Base-by-base conservation (phyloP, 2,329 filamentous ascomycete genomes). In the Colletotrichum tropicicola region DNA sequence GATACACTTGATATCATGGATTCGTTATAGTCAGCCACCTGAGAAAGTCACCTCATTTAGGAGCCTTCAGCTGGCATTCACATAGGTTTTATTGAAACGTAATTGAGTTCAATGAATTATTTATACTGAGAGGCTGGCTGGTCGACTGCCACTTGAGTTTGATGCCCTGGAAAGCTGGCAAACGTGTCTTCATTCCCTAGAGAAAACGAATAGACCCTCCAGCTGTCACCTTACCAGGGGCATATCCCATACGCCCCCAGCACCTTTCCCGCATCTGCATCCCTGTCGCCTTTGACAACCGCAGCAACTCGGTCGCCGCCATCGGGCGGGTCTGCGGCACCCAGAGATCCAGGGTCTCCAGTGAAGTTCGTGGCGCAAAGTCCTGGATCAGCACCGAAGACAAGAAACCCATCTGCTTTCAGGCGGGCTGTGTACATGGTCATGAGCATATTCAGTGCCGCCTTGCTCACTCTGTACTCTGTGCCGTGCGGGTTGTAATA, bases 361-460 rank as follows among this genome's bases (percentile, higher is more conserved):
- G 52, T 55, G 12, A 55, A 55, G 23, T 55, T 43, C n/a, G 41
- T 57, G 15, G 53, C 53, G 41, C 53, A 57, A 13, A 57, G 41
- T 6, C 53, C 53, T 5, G 53, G 53, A 37, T 57, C 53, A 7
- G 41, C 53, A 13, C 53, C 53, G 19, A 45, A 25, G 6, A 57
- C 41, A 5, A 57, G 39, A 7, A 47, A 37, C 1, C 41, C 37
- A 15, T 47, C 43, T 9, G 43, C 15, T 4, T 72, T 67, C 35
- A 81, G 37, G 10, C 72, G 70, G 1, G 72, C 65, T 2, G 68
- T 71, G 52, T 76, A 80, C 43, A 75, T 72, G 6, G 74, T 19
- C 41, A 69, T 70, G 4, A 82, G 66, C 77, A 81, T 80, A 30
- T 82, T 79, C 13, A 82, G 21, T 0, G 79, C 81, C 2, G 79